phyloP scores from a whole-genome alignment of 495 filamentous ascomycete species.

The Trichoderma parareesei region DNA sequence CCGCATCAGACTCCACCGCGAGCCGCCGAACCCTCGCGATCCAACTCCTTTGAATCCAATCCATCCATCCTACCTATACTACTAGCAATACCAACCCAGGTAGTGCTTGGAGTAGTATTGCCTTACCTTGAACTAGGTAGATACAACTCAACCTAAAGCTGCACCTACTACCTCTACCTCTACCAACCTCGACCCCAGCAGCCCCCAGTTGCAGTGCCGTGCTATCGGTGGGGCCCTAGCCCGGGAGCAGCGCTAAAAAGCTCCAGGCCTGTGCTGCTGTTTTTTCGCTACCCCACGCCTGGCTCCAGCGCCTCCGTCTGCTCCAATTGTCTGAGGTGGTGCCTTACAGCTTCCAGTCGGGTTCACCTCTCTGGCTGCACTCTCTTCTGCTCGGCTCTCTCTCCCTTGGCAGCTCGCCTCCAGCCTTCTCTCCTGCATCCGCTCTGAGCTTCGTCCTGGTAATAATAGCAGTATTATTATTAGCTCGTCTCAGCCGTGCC shows the following conservation, averaged over 20 bases:
- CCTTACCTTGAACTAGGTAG: no score
- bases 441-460: neutral
- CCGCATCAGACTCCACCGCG: neutral
- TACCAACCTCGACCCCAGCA: neutral
- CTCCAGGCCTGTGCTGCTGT: neutral
- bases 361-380: neutral
- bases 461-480: neutral
- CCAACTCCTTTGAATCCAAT: no score
- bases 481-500: neutral
- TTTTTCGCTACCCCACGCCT: slow-evolving; percentile 1
- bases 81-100: no score
- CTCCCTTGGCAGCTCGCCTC: neutral
- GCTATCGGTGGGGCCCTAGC: neutral
- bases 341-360: slow-evolving; percentile 1
- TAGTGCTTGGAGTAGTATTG: no score
- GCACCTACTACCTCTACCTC: no score
- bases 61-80: no score
- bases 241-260: neutral
- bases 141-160: no score
- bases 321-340: neutral
- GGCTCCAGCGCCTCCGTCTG: neutral
- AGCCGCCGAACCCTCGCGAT: neutral
- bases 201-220: neutral
- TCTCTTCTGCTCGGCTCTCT: neutral
- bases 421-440: slow-evolving; percentile 5